Conservation (phyloP, 306 rosid genomes). For the Medicago lupulina region DNA sequence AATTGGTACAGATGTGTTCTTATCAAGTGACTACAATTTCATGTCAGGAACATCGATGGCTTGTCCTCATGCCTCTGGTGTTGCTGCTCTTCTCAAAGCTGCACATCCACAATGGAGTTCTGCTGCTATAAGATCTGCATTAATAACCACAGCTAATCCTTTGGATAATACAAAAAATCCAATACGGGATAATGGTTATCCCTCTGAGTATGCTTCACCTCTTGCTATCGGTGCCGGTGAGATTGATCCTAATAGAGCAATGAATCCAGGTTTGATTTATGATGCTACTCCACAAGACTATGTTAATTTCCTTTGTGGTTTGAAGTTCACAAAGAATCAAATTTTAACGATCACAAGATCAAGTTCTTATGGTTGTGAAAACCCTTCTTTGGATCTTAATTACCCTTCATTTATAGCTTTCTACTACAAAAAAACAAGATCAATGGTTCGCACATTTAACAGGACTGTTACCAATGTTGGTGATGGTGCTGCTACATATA, state of each 20-base stretch:
- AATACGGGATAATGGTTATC: conserved; percentile 40
- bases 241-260: conserved; percentile 59
- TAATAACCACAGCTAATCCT: conserved; percentile 43
- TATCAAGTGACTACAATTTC: conserved; percentile 37
- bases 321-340: conserved; percentile 41
- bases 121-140: conserved; percentile 47
- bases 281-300: conserved; percentile 63
- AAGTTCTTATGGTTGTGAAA: conserved; percentile 41
- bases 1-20: neutral
- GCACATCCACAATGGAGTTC: conserved; percentile 45
- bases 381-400: conserved; percentile 52
- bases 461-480: conserved; percentile 61
- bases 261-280: conserved; percentile 59
- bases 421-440: conserved; percentile 5
- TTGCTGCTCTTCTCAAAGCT: conserved; percentile 42
- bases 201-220: conserved; percentile 49
- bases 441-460: conserved; percentile 28
- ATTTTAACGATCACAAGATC: conserved; percentile 51
- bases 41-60: conserved; percentile 52
- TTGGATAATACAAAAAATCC: conserved; percentile 43
- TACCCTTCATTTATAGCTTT: conserved; percentile 58
- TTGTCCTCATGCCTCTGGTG: conserved; percentile 44
- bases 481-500: conserved; percentile 48
- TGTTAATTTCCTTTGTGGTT: conserved; percentile 53
- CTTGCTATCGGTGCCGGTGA: conserved; percentile 60